Percentiles rank a stretch among this genome's conserved stretches.
Conservation (phyloP, 768 basidiomycete species). For the Auricularia sp. region DNA sequence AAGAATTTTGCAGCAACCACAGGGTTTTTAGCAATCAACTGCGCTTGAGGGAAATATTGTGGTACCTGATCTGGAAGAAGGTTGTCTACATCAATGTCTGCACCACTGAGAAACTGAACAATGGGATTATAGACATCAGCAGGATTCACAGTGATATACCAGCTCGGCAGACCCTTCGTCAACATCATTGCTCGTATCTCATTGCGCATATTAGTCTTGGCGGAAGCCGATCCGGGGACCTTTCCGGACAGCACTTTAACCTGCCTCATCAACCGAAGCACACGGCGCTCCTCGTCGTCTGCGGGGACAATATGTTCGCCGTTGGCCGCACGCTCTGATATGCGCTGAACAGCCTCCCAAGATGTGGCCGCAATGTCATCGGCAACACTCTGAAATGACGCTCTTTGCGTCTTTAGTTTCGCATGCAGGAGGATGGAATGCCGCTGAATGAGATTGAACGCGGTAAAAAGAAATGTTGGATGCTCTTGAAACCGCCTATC, state of each 20-base stretch:
- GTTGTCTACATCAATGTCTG: conserved; percentile 26
- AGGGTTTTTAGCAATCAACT: conserved; percentile 31
- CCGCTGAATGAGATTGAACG: conserved; percentile 32
- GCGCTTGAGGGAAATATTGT: conserved; percentile 21
- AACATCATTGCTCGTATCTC: conserved; percentile 27
- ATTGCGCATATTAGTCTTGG: conserved; percentile 23
- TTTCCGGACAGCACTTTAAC: conserved; percentile 12
- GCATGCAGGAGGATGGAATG: conserved; percentile 22
- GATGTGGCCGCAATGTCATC: conserved; percentile 16
- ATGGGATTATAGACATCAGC: conserved; percentile 32
- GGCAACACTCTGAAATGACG: conserved; percentile 19
- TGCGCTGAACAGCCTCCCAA: conserved; percentile 15
- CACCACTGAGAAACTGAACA: conserved; percentile 28
- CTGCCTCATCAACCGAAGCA: conserved; percentile 16
- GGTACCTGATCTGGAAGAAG: conserved; percentile 19
- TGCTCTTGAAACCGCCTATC: conserved; percentile 29
- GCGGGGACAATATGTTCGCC: conserved; percentile 13
- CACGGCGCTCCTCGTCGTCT: conserved; percentile 20
- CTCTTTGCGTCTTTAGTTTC: conserved; percentile 19
- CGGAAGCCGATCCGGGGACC: conserved; percentile 21
- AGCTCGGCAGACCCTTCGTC: conserved; percentile 26
- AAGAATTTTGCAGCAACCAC: conserved; percentile 32
- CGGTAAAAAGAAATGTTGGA: conserved; percentile 31
- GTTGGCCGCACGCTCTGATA: conserved; percentile 13
- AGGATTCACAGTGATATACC: conserved; percentile 38